Evolutionary conservation across 352 stramenopile species (phyloP), one percentile per base, ranked within the genome.

Genomic region (Globisporangium echinulatum): DNA sequence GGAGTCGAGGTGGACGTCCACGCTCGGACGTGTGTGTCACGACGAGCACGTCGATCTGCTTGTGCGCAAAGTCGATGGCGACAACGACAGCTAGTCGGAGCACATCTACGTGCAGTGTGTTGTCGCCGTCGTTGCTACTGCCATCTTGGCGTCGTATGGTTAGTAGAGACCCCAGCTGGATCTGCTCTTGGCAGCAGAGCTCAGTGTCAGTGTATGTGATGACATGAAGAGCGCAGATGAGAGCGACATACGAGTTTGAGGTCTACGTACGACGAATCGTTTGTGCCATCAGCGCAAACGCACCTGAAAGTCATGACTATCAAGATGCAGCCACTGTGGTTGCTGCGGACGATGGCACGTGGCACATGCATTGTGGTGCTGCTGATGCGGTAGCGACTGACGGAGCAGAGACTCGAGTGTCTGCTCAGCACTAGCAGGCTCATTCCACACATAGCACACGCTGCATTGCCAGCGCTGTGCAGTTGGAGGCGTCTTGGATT

Each of bases 301-400:
- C 14, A 82, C 70, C 63, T 77, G 66, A 49, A 58, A 49, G 2
- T 49, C 54, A 2, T 53, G 39, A 4, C 69, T 54, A 19, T 65
- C 60, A 10, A 82, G 14, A 5, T 25, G 37, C 39, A 82, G 54
- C 73, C 71, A 82, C 19, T 38, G n/a, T 17, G 69, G 66, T 10
- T 19, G 58, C 43, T 60, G 63, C 15, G 52, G 37, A 1, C 71
- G 66, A 5, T 58, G 36, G 44, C 73, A 82, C 1, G 58, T n/a
- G 38, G 37, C 25, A 25, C 25, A 25, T 25, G 25, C 25, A 25
- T 25, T 25, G 2, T 25, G 25, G 25, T 25, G 25, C 25, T 25
- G 25, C 25, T 25, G 25, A 25, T 25, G 25, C 25, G 1, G 25
- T 25, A 25, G 15, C 50, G 62, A 72, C 9, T 25, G 46, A 13